Base-by-base conservation (phyloP, 2,329 filamentous ascomycete genomes). In the Elsinoe australis region DNA sequence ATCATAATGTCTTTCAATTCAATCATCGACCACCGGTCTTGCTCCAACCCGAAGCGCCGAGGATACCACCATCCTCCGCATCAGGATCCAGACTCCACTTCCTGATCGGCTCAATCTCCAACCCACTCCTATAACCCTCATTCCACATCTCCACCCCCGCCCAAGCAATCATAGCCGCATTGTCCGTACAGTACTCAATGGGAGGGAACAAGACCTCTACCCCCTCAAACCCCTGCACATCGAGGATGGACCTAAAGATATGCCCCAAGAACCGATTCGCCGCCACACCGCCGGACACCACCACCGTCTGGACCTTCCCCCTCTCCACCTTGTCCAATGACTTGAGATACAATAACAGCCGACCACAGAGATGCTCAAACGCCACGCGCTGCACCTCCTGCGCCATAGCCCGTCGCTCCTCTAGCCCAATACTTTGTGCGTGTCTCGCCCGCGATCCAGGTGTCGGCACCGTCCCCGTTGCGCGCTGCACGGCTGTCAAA, bases 161-260 rank as follows among this genome's bases (percentile, higher is more conserved):
- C 90, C 92, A 96, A 1, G 84, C 90, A 62, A 96, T 89, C 92
- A 98, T 98, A 39, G 88, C 87, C 9, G 92, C 92, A 65, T 98
- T 96, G 60, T 98, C 92, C 0, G 87, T 95, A 61, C 92, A 96
- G 47, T 90, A 72, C 33, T 73, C 71, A 7, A 78, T 66, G 2
- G 88, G 88, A n/a, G 92, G 90, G 49, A 83, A 85, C 22, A 82
- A 67, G 5, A 95, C 64, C 8, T 72, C 58, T 21, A 94, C 63
- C 54, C 78, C 57, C 0, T 61, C 60, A 59, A 79, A 82, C 0
- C 85, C 85, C 34, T 83, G 76, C n/a, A 71, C 75, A 54, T 82
- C 75, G 33, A 95, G 68, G 44, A 72, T 76, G n/a, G 54, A 49
- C 22, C 54, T 53, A 47, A 63, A 44, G 46, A 96, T 74, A 57